Conservation (phyloP, 441 rosid species). For the Mallotus japonicus region DNA sequence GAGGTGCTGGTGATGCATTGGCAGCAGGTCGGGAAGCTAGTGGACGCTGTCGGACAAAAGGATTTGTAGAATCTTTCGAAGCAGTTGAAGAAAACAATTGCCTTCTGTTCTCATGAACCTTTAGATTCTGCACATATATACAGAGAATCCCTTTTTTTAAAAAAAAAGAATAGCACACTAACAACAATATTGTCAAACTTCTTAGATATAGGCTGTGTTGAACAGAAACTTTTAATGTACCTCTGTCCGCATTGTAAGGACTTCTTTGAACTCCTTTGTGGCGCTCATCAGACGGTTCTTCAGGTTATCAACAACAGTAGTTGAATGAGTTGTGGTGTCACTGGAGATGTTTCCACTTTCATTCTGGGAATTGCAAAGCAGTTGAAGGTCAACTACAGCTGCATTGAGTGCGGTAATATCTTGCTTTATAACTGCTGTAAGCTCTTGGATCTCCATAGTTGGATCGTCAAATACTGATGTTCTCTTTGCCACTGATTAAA, state of each 20-base stretch:
- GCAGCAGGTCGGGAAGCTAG: conserved; percentile 62
- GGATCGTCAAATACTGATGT: conserved; percentile 95
- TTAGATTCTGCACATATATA: conserved; percentile 61
- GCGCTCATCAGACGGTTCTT: conserved; percentile 69
- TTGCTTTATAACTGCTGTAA: conserved; percentile 83
- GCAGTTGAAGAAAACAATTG: conserved; percentile 74
- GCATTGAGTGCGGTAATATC: conserved; percentile 87
- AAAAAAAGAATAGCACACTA: background rate
- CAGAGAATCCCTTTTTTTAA: background rate
- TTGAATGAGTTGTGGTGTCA: conserved; percentile 81
- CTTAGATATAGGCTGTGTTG: background rate
- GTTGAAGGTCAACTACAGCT: conserved; percentile 84
- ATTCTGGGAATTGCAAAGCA: conserved; percentile 69
- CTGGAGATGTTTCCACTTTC: conserved; percentile 60
- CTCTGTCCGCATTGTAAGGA: conserved; percentile 90
- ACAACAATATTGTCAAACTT: background rate
- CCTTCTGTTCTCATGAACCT: conserved; percentile 87
- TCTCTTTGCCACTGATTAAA: conserved; percentile 74
- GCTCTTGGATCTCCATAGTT: conserved; percentile 85
- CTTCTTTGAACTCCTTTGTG: conserved; percentile 90
- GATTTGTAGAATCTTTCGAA: conserved; percentile 79
- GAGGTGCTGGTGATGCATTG: conserved; percentile 51
- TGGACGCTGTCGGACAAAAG: conserved; percentile 90
- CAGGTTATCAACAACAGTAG: conserved; percentile 67
- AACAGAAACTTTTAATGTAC: conserved; percentile 30